Percentiles rank a stretch among this genome's conserved stretches.
Conservation (phyloP, 176 grass and related monocot genomes). For the Eremochloa ophiuroides region DNA sequence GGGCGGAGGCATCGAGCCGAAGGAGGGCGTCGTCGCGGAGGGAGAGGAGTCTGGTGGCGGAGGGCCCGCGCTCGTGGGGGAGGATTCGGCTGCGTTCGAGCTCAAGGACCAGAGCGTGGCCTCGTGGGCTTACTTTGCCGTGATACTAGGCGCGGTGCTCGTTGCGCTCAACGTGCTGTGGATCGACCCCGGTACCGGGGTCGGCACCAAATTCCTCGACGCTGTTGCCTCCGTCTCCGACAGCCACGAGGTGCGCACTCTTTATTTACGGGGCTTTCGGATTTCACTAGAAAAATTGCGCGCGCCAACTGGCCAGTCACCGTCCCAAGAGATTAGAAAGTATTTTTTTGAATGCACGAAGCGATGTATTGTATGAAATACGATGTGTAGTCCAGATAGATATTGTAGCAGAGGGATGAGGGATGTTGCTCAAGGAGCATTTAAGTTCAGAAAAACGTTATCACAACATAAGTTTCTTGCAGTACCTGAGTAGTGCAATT, state of each 20-base stretch:
- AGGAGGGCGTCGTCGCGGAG: background rate
- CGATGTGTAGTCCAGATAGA: background rate
- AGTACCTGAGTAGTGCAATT: background rate
- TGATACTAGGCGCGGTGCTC: slow-evolving; percentile 57
- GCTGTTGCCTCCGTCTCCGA: slow-evolving; percentile 64
- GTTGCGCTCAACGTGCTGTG: slow-evolving; percentile 66
- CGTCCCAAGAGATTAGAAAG: background rate
- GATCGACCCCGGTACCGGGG: slow-evolving; percentile 72
- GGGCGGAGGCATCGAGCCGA: slow-evolving; percentile 27
- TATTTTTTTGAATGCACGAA: background rate
- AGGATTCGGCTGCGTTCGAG: slow-evolving; percentile 75
- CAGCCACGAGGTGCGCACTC: slow-evolving; percentile 67
- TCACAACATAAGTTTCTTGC: background rate
- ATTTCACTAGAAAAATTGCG: background rate
- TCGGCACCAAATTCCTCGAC: slow-evolving; percentile 63
- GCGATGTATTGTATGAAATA: background rate
- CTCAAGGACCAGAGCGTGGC: slow-evolving; percentile 63
- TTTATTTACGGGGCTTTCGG: background rate
- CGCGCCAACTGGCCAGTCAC: background rate
- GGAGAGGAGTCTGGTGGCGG: slow-evolving; percentile 11
- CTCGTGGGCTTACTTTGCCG: slow-evolving; percentile 84
- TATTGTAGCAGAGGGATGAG: background rate
- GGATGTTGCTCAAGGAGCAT: background rate
- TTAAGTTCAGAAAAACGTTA: background rate
- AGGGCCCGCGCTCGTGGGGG: slow-evolving; percentile 32